Evolutionary conservation across 176 grass and related monocot genomes (phyloP).

Genomic region (Typha latifolia): DNA sequence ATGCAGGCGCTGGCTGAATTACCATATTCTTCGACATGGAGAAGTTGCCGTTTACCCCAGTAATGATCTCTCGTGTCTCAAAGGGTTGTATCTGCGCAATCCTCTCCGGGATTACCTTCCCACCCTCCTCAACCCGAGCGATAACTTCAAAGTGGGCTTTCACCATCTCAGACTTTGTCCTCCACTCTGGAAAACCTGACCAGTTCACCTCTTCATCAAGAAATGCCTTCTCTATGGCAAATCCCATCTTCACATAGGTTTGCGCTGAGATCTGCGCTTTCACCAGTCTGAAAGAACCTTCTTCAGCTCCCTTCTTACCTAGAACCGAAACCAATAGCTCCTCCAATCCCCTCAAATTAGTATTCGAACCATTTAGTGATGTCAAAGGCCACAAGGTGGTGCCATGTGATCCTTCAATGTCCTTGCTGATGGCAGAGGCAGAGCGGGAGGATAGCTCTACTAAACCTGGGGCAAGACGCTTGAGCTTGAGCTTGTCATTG

Average conservation of each 20-base stretch:
- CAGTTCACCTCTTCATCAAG: conserved; percentile 45
- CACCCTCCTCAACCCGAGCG: conserved; percentile 52
- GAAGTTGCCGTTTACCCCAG: conserved; percentile 32
- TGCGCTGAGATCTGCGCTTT: conserved; percentile 53
- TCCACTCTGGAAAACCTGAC: conserved; percentile 50
- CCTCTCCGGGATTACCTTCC: conserved; percentile 59
- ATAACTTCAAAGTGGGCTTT: conserved; percentile 75
- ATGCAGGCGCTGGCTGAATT: conserved; percentile 33
- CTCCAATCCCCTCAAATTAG: conserved; percentile 59
- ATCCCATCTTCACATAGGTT: conserved; percentile 81
- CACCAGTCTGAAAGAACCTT: conserved; percentile 64
- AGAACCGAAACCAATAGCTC: conserved; percentile 65
- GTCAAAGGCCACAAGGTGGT: conserved; percentile 60
- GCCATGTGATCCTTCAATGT: conserved; percentile 20
- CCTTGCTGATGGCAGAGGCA: conserved; percentile 13
- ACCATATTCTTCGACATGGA: conserved; percentile 39
- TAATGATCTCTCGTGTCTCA: conserved; percentile 16
- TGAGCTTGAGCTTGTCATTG: conserved; percentile 69
- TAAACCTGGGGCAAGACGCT: conserved; percentile 57
- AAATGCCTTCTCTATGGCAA: conserved; percentile 43
- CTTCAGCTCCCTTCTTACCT: conserved; percentile 35
- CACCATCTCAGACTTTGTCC: conserved; percentile 53
- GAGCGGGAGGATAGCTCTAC: conserved; percentile 54
- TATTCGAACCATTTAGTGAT: conserved; percentile 64
- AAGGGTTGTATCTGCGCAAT: conserved; percentile 49